Percentiles rank a stretch among this genome's conserved stretches.
phyloP scores from a whole-genome alignment of 306 rosid genomes.

The Crataegus laevigata region DNA sequence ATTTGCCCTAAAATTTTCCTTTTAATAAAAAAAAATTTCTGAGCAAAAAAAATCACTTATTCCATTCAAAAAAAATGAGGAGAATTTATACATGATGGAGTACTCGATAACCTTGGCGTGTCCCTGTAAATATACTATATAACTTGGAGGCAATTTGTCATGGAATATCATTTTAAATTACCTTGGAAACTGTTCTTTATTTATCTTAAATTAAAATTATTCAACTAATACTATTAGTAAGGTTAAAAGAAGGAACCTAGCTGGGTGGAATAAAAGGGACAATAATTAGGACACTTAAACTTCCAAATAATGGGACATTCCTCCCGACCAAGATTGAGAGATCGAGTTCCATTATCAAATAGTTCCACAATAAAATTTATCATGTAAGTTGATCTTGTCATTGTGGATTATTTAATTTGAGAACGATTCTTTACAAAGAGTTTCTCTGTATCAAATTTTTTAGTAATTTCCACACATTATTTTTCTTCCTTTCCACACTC shows the following conservation, averaged over 20 bases:
- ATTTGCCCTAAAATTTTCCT: too few species aligned
- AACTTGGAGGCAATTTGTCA: background rate
- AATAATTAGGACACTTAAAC: background rate
- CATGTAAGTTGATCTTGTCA: background rate
- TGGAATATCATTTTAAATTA: background rate
- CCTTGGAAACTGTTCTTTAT: background rate
- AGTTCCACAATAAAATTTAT: background rate
- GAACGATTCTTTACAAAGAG: background rate
- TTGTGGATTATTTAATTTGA: background rate
- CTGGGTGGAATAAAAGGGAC: background rate
- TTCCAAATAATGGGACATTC: constrained; percentile 2
- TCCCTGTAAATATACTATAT: too few species aligned
- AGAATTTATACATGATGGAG: too few species aligned
- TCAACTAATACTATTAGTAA: background rate
- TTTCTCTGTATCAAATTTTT: background rate
- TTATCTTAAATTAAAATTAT: background rate
- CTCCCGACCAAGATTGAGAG: background rate
- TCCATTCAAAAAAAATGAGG: too few species aligned
- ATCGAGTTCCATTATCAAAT: background rate
- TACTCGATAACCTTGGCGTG: too few species aligned
- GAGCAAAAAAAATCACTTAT: too few species aligned
- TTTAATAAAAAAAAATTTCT: too few species aligned
- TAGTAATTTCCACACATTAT: background rate
- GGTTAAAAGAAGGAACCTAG: background rate
- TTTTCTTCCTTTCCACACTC: too few species aligned